Base-by-base conservation (phyloP, 805 yeast genomes). In the Hanseniaspora valbyensis region DNA sequence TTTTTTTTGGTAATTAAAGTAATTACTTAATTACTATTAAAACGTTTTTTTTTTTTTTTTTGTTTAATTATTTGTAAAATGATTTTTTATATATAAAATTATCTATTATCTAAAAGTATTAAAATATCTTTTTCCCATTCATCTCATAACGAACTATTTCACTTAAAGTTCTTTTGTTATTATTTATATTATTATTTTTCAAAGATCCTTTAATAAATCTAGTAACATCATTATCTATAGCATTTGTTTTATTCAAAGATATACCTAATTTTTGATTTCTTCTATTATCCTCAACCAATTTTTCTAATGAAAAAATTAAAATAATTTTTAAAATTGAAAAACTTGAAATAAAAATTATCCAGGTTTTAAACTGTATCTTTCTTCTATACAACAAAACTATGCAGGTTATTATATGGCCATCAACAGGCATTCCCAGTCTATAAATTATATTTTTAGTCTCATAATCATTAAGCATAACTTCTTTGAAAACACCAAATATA, bases 111-210 rank as follows among this genome's bases (percentile, higher is more conserved):
- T n/a, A n/a, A n/a, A n/a, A n/a, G 10, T 19, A 13, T 18, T 40
- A 48, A 26, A 48, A 48, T 26, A 48, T 48, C 26, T 40, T 48
- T 32, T 48, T 48, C 2, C 44, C 51, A 48, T 48, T 48, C 51
- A 48, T 48, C 18, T 48, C 26, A 18, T 48, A 48, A 4, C 44
- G 36, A 2, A 48, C 34, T 0, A 48, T 42, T n/a, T 39, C 30
- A 13, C 43, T 48, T 3, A 48, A 7, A 14, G 13, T 32, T 18
- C 30, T 19, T 5, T 24, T 18, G 21, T n/a, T 7, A 3, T n/a
- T 30, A 8, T 9, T 13, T n/a, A 10, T 16, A 26, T 33, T 42
- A 1, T 19, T 21, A 2, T 40, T 38, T 16, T 32, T 30, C 4
- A 40, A 40, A 14, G 29, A 19, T 2, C 44, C 43, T 26, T 40